Evolutionary conservation across 768 basidiomycete species (phyloP), one percentile per base, ranked within the genome.

Genomic region (Phylloporus sp.): DNA sequence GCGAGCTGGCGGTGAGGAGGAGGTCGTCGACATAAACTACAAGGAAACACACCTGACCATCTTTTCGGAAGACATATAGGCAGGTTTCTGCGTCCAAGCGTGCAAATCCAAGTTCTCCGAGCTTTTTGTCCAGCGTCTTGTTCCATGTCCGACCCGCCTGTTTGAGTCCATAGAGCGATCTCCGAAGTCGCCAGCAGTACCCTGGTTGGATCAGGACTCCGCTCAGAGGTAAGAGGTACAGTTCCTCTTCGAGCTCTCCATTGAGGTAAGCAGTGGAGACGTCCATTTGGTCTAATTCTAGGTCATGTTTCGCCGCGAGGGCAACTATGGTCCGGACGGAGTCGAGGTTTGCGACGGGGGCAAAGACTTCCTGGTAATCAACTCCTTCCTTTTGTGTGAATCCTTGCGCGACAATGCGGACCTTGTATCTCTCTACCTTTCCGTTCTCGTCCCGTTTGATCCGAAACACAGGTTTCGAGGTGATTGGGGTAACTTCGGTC

Each of bases 211-310:
- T 42, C 1, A 23, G 34, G 33, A 42, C 11, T 2, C 41, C 11
- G 0, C 5, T 4, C 0, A 9, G 20, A 9, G 40, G 41, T 13
- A 4, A 5, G 4, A 42, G 14, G 53, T 67, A 69, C 18, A 67
- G 49, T 0, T 52, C 56, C 15, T 63, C 52, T n/a, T 59, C 53
- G 4, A 68, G 42, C 1, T 60, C 41, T 1, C 64, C 56, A 38
- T 67, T 49, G 0, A 49, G n/a, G 3, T 49, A 49, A 6, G 32
- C 43, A 0, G 33, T 50, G 2, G 27, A 50, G 2, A 50, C 9
- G 4, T 50, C 42, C 43, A 50, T 50, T 21, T 50, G 43, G 2
- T 50, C 49, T 1, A 40, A 5, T 9, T 50, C 38, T 1, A 44
- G 13, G 13, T 43, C 11, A 11, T 35, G 13, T 13, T 43, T 43